phyloP scores from a whole-genome alignment of 164 flowering plant genomes.

The Magnolia kwangsiensis region DNA sequence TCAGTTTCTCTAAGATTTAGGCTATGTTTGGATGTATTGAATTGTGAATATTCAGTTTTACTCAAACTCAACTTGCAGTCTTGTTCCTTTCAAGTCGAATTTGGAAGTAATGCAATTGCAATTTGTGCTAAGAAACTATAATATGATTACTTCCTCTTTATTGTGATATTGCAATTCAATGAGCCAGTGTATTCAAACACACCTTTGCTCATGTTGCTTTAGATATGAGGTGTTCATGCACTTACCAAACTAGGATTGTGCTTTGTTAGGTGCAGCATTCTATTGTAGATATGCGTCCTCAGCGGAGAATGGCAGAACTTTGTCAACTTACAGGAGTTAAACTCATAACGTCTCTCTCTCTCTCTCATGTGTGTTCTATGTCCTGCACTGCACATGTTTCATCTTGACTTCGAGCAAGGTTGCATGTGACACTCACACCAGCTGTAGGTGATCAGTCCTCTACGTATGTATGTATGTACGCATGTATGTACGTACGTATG shows the following conservation, averaged over 20 bases:
- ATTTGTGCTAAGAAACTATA: neutral
- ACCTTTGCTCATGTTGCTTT: neutral
- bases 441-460: no score
- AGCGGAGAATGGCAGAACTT: constrained; percentile 93
- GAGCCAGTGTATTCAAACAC: neutral
- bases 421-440: no score
- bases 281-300: constrained; percentile 97
- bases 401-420: neutral
- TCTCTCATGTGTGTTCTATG: constrained; percentile 19
- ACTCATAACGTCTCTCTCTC: constrained; percentile 84
- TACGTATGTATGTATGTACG: no score
- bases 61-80: neutral
- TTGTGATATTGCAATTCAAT: neutral
- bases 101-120: neutral
- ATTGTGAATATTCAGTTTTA: neutral
- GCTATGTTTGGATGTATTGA: no score
- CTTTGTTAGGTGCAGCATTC: constrained; percentile 86
- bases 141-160: neutral
- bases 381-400: neutral
- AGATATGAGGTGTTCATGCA: neutral
- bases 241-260: constrained; percentile 10
- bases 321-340: constrained; percentile 91
- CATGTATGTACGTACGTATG: no score
- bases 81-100: neutral
- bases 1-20: neutral